Evolutionary conservation across 2,329 filamentous ascomycete genomes (phyloP).

Genomic region (Cordyceps fumosorosea): DNA sequence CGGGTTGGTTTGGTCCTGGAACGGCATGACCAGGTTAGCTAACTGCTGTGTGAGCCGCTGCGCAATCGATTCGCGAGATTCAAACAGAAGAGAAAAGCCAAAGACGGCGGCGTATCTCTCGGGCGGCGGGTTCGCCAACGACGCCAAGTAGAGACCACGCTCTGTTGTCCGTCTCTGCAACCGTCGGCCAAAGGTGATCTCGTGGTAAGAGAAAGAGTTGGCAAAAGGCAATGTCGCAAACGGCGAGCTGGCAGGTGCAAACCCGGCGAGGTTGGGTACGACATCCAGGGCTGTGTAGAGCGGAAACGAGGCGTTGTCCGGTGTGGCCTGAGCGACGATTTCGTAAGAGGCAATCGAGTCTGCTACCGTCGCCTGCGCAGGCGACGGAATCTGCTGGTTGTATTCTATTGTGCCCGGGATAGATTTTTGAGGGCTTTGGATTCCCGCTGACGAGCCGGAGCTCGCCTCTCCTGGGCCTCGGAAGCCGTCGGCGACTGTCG

Average conservation of each 20-base stretch:
- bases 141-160: conserved; percentile 52
- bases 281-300: conserved; percentile 26
- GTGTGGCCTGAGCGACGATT: conserved; percentile 43
- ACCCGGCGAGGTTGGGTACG: conserved; percentile 7
- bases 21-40: conserved; percentile 17
- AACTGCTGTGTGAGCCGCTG: conserved; percentile 31
- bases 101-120: conserved; percentile 52
- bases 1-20: conserved; percentile 4
- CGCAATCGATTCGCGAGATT: conserved; percentile 42
- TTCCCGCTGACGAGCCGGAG: conserved; percentile 3
- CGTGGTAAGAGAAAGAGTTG: conserved; percentile 53
- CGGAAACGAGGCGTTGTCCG: conserved; percentile 48
- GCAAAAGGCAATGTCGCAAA: conserved; percentile 35
- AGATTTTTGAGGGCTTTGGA: conserved; percentile 1
- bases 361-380: conserved; percentile 9
- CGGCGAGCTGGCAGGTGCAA: conserved; percentile 16
- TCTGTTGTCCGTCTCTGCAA: conserved; percentile 63
- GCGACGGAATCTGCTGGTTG: neutral
- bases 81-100: conserved; percentile 61
- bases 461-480: neutral
- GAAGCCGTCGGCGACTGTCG: conserved; percentile 1
- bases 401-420: conserved; percentile 9
- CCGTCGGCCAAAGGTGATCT: conserved; percentile 62
- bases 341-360: conserved; percentile 31
- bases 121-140: conserved; percentile 40